These are phyloP conservation scores for Trichoderma sp. DNA, from an alignment of 2,329 filamentous ascomycete genomes.

Conservation along the genomic window DNA sequence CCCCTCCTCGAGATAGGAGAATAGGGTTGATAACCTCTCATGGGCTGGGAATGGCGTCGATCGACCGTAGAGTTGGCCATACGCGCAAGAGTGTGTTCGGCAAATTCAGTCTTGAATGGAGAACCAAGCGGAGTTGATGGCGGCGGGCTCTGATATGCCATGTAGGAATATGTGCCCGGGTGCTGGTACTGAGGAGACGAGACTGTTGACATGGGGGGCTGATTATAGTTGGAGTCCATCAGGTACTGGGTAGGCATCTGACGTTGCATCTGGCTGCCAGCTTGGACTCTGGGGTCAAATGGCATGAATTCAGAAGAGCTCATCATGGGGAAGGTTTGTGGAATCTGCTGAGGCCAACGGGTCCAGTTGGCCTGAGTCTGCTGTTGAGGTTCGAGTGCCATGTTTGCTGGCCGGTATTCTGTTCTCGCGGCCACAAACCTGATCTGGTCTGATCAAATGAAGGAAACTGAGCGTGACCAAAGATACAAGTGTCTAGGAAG, in stretches of 20 bases:
- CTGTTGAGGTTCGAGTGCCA: slow-evolving; percentile 50
- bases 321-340: slow-evolving; percentile 49
- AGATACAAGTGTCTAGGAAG: neutral
- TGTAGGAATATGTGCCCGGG: slow-evolving; percentile 45
- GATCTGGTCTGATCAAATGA: neutral
- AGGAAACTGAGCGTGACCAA: neutral
- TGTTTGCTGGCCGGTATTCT: slow-evolving; percentile 23
- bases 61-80: slow-evolving; percentile 27
- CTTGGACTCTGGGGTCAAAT: slow-evolving; percentile 46
- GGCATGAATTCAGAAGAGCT: slow-evolving; percentile 46
- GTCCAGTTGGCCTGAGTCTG: slow-evolving; percentile 50
- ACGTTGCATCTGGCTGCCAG: slow-evolving; percentile 42
- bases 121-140: slow-evolving; percentile 35
- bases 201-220: slow-evolving; percentile 43
- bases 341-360: slow-evolving; percentile 53
- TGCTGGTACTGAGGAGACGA: slow-evolving; percentile 43
- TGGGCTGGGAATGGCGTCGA: slow-evolving; percentile 29
- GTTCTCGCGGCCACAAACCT: neutral
- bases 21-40: slow-evolving; percentile 35
- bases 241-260: slow-evolving; percentile 49
- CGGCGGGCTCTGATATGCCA: slow-evolving; percentile 40
- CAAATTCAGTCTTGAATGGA: slow-evolving; percentile 36
- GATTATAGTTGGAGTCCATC: slow-evolving; percentile 44
- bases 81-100: slow-evolving; percentile 31
- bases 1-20: slow-evolving; percentile 35